Percentiles rank a stretch among this genome's conserved stretches.
phyloP scores from a whole-genome alignment of 331 rosid species.

The Saraca asoca region DNA sequence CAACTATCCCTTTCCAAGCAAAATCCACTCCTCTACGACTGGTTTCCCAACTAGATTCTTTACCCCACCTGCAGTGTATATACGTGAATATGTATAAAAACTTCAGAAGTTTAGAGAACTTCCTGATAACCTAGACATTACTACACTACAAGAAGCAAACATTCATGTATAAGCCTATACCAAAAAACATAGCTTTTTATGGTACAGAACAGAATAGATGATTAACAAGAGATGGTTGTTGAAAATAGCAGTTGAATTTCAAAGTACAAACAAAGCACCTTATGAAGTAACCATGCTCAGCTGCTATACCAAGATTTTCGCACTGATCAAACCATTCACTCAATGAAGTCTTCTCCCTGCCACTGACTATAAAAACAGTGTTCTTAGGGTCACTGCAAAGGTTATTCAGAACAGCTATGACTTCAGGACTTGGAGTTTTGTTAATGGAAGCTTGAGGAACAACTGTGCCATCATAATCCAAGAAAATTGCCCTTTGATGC shows the following conservation, averaged over 20 bases:
- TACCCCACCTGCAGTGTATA: conserved; percentile 60
- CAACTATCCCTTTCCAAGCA: conserved; percentile 69
- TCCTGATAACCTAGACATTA: conserved; percentile 13
- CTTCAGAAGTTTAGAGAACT: conserved; percentile 19
- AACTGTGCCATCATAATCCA: conserved; percentile 84
- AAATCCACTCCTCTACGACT: conserved; percentile 42
- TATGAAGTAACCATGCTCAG: conserved; percentile 77
- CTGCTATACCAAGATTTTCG: conserved; percentile 72
- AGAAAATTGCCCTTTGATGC: conserved; percentile 58
- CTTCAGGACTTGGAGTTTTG: conserved; percentile 58
- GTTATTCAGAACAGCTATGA: conserved; percentile 55
- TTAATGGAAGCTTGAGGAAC: conserved; percentile 55
- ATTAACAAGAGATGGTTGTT: background rate
- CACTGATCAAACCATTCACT: conserved; percentile 67
- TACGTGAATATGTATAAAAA: background rate
- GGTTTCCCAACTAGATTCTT: conserved; percentile 61
- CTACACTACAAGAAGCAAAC: conserved; percentile 2
- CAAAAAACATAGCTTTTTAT: background rate
- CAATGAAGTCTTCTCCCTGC: conserved; percentile 58
- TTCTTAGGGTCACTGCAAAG: conserved; percentile 68
- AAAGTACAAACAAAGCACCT: conserved; percentile 37
- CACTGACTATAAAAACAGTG: conserved; percentile 76
- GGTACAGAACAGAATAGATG: background rate
- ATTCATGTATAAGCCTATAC: background rate
- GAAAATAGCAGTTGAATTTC: conserved; percentile 8